Evolutionary conservation across 495 filamentous ascomycete species (phyloP).

Genomic region (Haplographium delicatum): DNA sequence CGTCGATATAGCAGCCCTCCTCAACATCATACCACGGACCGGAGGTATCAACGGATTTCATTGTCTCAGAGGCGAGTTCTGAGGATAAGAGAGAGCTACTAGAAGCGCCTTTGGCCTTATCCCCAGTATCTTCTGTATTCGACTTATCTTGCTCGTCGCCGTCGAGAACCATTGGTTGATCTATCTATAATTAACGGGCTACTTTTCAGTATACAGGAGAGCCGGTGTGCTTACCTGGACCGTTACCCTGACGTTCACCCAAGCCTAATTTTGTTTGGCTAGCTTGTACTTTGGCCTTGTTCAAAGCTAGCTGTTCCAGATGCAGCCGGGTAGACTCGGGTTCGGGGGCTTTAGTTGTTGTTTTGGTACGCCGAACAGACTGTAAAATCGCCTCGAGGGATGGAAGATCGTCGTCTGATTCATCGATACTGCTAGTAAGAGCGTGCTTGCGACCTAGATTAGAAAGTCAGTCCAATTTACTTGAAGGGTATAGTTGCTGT

Average conservation of each 20-base stretch:
- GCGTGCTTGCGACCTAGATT: conserved; percentile 10
- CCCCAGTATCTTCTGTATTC: background rate
- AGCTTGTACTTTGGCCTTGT: conserved; percentile 4
- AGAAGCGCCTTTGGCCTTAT: conserved; percentile 11
- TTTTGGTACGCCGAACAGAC: conserved; percentile 11
- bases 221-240: conserved; percentile 11
- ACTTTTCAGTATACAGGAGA: conserved; percentile 14
- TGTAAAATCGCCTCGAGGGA: conserved; percentile 15
- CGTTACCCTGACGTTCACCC: conserved; percentile 9
- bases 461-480: conserved; percentile 9
- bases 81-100: too few relatives aligned
- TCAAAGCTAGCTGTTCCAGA: conserved; percentile 20
- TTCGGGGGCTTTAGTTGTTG: conserved; percentile 14
- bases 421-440: conserved; percentile 14
- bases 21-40: conserved; percentile 6
- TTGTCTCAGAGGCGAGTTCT: too few relatives aligned
- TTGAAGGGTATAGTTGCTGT: conserved; percentile 2
- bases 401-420: conserved; percentile 18
- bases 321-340: conserved; percentile 11
- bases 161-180: conserved; percentile 17
- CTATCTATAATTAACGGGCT: conserved; percentile 13
- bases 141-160: background rate
- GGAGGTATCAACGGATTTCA: conserved; percentile 1
- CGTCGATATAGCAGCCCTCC: background rate
- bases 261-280: conserved; percentile 9